Conservation (phyloP, 2,329 filamentous ascomycete genomes). For the Botrytis tulipae region DNA sequence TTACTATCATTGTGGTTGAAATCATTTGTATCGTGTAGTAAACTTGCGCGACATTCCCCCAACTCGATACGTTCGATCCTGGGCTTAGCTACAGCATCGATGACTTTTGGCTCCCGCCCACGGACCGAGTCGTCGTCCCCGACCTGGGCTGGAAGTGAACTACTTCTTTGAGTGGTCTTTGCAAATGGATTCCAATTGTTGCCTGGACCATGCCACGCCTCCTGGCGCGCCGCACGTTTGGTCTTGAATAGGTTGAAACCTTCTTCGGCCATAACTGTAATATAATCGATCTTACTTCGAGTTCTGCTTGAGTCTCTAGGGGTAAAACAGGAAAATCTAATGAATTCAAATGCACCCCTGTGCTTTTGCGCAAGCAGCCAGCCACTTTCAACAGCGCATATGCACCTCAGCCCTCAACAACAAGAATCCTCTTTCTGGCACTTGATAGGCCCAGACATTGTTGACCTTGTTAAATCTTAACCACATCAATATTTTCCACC, state of each 20-base stretch:
- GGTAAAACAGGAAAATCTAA: not conserved
- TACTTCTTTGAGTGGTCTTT: not conserved
- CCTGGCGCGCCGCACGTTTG: conserved; percentile 34
- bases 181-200: not conserved
- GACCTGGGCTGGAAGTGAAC: not conserved
- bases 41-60: not conserved
- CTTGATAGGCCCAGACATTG: not conserved
- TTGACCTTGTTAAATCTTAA: not conserved
- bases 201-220: conserved; percentile 31
- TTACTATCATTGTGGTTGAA: not conserved
- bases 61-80: not conserved
- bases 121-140: not conserved
- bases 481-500: not conserved
- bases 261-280: not conserved
- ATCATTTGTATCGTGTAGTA: not conserved
- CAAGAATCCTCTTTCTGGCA: not conserved
- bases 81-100: not conserved
- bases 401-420: not conserved
- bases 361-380: not conserved
- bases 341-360: not conserved
- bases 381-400: not conserved
- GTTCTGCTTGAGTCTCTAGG: not conserved
- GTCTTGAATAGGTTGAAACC: conserved; percentile 21
- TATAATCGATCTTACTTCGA: not conserved
- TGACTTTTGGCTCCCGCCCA: rapidly evolving